phyloP scores from a whole-genome alignment of 176 grass and related monocot species.

The Carex kokanica region DNA sequence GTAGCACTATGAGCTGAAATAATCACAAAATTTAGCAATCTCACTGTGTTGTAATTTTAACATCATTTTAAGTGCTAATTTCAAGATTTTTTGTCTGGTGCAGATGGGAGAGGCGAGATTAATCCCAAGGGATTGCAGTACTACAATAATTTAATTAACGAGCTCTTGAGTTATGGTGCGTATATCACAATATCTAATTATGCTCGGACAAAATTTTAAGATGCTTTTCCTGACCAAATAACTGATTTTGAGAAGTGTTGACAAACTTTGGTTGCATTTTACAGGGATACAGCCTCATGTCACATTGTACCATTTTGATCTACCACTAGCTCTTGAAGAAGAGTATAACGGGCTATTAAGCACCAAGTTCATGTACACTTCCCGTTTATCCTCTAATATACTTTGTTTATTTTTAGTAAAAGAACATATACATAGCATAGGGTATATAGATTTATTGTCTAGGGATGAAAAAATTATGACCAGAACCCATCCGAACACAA shows the following conservation, averaged over 20 bases:
- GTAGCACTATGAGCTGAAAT: background rate
- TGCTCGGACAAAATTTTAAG: too few relatives aligned
- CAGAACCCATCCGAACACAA: background rate
- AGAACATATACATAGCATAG: background rate
- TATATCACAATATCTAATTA: background rate
- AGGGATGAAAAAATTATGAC: background rate
- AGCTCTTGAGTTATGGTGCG: constrained; percentile 52
- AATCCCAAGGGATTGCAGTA: constrained; percentile 84
- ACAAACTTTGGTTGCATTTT: background rate
- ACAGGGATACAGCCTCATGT: constrained; percentile 69
- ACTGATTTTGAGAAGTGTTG: background rate
- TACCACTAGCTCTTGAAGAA: constrained; percentile 60
- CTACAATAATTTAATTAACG: constrained; percentile 78
- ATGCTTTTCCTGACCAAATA: background rate
- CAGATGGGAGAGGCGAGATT: constrained; percentile 78
- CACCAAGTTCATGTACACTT: constrained; percentile 53
- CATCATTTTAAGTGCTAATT: background rate
- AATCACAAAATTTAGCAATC: background rate
- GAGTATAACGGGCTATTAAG: constrained; percentile 60
- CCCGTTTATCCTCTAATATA: background rate
- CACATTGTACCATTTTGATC: constrained; percentile 74
- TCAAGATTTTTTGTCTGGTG: constrained; percentile 10
- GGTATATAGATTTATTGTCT: background rate
- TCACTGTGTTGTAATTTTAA: background rate
- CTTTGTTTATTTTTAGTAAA: background rate